These are phyloP conservation scores for Lanmaoa rubissima DNA, from an alignment of 768 basidiomycete genomes.

Conservation along the genomic window DNA sequence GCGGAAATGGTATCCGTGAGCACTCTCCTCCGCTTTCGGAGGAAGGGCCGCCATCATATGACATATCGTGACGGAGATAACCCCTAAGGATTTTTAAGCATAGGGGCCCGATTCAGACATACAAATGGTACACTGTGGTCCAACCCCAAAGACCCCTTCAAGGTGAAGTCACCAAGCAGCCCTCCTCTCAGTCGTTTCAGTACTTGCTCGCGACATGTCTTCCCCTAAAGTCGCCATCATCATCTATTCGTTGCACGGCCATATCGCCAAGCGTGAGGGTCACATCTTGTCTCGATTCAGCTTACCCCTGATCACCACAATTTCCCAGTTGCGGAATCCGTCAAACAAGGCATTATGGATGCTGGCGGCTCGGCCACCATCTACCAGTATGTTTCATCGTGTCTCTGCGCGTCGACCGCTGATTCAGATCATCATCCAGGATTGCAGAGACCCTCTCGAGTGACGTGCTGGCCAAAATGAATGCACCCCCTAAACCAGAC, in stretches of 20 bases:
- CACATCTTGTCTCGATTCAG: background rate
- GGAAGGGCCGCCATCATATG: no score
- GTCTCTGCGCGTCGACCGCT: background rate
- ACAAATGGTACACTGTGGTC: constrained; percentile 13
- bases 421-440: constrained; percentile 35
- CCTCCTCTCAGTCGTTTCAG: constrained; percentile 1
- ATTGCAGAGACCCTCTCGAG: constrained; percentile 75
- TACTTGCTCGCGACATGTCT: constrained; percentile 29
- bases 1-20: background rate
- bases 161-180: background rate
- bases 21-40: background rate
- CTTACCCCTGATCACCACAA: constrained; percentile 1
- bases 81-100: constrained; percentile 10
- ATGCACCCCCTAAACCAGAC: constrained; percentile 66
- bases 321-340: constrained; percentile 56
- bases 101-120: background rate
- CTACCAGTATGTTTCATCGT: constrained; percentile 45
- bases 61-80: background rate
- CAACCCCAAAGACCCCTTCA: background rate
- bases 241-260: constrained; percentile 74
- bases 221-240: constrained; percentile 64
- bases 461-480: constrained; percentile 65
- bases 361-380: constrained; percentile 53
- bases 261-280: constrained; percentile 61
- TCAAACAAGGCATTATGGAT: constrained; percentile 42